phyloP scores from a whole-genome alignment of 176 grass and related monocot species.

The Oropetium thomaeum region DNA sequence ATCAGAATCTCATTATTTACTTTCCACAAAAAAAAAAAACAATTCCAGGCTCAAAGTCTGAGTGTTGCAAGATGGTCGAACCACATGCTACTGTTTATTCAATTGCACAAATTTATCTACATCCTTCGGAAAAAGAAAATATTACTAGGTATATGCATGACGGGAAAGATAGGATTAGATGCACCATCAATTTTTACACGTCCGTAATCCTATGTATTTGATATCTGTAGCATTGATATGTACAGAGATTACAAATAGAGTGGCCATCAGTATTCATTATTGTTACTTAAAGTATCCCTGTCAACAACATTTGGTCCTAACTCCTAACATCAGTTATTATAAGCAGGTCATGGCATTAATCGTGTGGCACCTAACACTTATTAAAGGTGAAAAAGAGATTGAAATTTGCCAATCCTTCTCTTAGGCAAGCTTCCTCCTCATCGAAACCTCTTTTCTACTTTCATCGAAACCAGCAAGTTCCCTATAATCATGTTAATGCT shows the following conservation, averaged over 20 bases:
- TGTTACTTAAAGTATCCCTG: slow-evolving; percentile 1
- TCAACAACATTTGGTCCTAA: slow-evolving; percentile 30
- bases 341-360: not conserved
- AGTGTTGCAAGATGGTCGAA: not conserved
- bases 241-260: not conserved
- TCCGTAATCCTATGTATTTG: not conserved
- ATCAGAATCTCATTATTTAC: not conserved
- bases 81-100: not conserved
- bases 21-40: not conserved
- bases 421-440: slow-evolving; percentile 1
- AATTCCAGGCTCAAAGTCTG: not conserved
- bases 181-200: not conserved
- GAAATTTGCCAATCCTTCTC: slow-evolving; percentile 13
- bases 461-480: not conserved
- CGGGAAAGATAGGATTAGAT: not conserved
- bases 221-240: not conserved
- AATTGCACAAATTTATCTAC: not conserved
- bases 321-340: slow-evolving; percentile 30
- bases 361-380: slow-evolving; percentile 11
- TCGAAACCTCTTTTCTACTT: not conserved
- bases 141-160: not conserved
- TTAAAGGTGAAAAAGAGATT: slow-evolving; percentile 1
- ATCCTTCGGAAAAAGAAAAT: not conserved
- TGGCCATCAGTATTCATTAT: not conserved
- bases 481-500: not conserved